phyloP scores from a whole-genome alignment of 768 basidiomycete genomes.

The Mycena epipterygia region DNA sequence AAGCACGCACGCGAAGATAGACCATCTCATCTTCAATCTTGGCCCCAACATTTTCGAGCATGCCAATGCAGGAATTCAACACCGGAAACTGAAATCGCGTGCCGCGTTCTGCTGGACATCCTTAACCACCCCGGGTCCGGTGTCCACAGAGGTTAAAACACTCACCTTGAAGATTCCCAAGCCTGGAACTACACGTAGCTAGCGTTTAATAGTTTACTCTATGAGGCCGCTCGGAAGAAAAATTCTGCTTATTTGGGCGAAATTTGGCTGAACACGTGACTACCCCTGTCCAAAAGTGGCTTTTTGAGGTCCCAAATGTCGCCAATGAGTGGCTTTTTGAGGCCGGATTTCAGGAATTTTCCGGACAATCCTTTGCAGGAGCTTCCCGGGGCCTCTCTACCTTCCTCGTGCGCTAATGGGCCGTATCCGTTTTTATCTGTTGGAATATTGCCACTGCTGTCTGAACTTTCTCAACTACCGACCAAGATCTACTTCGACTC shows the following conservation, averaged over 20 bases:
- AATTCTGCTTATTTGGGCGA: background rate
- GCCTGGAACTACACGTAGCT: background rate
- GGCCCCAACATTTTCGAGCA: background rate
- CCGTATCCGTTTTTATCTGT: too few species aligned
- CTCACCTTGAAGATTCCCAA: background rate
- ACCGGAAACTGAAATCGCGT: background rate
- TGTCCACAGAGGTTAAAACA: background rate
- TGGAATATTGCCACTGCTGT: too few species aligned
- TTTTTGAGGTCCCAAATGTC: too few species aligned
- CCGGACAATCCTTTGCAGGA: too few species aligned
- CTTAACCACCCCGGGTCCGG: background rate
- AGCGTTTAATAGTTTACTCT: too few species aligned
- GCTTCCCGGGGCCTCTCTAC: too few species aligned
- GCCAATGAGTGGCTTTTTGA: too few species aligned
- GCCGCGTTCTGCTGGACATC: background rate
- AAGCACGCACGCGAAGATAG: background rate
- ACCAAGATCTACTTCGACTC: too few species aligned
- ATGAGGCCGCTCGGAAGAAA: background rate
- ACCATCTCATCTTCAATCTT: too few species aligned
- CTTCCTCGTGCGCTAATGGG: too few species aligned
- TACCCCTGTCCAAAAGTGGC: background rate
- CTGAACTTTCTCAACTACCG: too few species aligned
- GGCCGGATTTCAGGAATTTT: too few species aligned
- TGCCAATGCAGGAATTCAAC: background rate
- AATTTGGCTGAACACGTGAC: background rate